Percentiles rank a stretch among this genome's conserved stretches.
Evolutionary conservation across 495 filamentous ascomycete genomes (phyloP).

Genomic region (Aspergillus panamensis): DNA sequence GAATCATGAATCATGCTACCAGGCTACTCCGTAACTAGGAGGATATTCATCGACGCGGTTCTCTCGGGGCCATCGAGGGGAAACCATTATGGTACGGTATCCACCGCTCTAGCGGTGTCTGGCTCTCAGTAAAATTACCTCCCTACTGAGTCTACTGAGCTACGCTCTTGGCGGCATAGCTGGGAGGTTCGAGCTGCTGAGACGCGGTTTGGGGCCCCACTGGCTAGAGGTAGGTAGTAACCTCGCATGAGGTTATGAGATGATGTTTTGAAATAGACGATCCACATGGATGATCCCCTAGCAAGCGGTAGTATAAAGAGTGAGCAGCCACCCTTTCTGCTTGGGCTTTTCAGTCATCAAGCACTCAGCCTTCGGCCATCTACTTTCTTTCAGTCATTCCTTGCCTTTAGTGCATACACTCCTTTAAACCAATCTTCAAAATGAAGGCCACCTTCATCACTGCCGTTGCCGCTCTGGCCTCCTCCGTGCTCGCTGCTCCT

Average conservation of each 20-base stretch:
- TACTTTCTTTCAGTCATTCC: constrained; percentile 31
- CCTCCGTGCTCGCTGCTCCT: constrained; percentile 34
- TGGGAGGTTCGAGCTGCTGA: background rate
- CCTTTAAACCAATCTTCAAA: constrained; percentile 23
- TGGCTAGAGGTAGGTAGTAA: constrained; percentile 12
- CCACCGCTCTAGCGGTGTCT: background rate
- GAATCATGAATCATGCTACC: too few relatives aligned
- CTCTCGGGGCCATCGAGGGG: too few relatives aligned
- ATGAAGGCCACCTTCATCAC: constrained; percentile 40
- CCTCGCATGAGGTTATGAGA: background rate
- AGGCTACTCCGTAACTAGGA: too few relatives aligned
- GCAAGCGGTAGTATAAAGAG: background rate
- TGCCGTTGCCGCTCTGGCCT: constrained; percentile 33
- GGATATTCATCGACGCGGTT: background rate
- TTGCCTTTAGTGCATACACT: constrained; percentile 14
- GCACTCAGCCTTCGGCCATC: constrained; percentile 5
- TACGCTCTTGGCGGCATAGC: background rate
- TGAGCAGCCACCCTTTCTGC: background rate
- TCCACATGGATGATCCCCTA: background rate
- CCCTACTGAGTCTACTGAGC: background rate
- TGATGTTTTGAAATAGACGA: constrained; percentile 14
- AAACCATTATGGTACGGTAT: background rate
- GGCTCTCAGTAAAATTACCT: background rate
- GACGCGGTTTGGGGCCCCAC: constrained; percentile 21
- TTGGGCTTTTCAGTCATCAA: constrained; percentile 10